Percentiles rank a stretch among this genome's conserved stretches.
Conservation (phyloP, 1,284 basidiomycete genomes). For the Apiotrichum gracile region DNA sequence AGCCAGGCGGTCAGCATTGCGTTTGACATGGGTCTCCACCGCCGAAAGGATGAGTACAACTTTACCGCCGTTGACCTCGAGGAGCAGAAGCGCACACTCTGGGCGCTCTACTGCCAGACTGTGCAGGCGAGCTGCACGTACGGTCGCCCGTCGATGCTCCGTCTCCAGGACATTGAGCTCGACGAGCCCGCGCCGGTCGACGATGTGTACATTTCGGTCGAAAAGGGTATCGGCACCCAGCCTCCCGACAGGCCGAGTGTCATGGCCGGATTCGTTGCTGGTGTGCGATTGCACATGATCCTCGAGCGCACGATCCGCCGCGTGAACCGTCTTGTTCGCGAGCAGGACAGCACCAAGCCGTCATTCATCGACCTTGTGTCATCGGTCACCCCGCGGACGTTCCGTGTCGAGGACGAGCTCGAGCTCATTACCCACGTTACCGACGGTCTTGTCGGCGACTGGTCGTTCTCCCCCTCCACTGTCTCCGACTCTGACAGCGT, state of each 20-base stretch:
- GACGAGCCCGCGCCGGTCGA: constrained; percentile 32
- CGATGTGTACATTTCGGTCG: constrained; percentile 28
- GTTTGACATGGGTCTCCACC: constrained; percentile 31
- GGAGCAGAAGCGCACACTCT: constrained; percentile 29
- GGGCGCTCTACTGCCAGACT: constrained; percentile 33
- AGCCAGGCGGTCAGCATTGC: constrained; percentile 29
- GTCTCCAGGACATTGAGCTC: constrained; percentile 24
- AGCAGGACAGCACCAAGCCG: constrained; percentile 5
- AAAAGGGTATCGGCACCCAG: constrained; percentile 26
- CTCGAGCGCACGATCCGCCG: constrained; percentile 25
- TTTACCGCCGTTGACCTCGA: constrained; percentile 30
- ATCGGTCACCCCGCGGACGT: constrained; percentile 7
- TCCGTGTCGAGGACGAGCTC: constrained; percentile 21
- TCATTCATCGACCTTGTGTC: constrained; percentile 21
- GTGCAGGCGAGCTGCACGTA: constrained; percentile 31
- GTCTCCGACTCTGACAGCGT: constrained; percentile 30
- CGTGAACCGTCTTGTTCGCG: constrained; percentile 20
- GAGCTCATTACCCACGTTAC: constrained; percentile 25
- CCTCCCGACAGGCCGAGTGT: constrained; percentile 27
- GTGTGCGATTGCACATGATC: constrained; percentile 31
- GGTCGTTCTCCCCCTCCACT: constrained; percentile 27
- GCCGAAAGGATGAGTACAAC: constrained; percentile 25
- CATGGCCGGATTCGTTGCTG: constrained; percentile 30
- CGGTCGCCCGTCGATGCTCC: constrained; percentile 28
- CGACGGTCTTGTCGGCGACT: constrained; percentile 28